Base-by-base conservation (phyloP, 2,329 filamentous ascomycete species). In the Ilyonectria destructans region DNA sequence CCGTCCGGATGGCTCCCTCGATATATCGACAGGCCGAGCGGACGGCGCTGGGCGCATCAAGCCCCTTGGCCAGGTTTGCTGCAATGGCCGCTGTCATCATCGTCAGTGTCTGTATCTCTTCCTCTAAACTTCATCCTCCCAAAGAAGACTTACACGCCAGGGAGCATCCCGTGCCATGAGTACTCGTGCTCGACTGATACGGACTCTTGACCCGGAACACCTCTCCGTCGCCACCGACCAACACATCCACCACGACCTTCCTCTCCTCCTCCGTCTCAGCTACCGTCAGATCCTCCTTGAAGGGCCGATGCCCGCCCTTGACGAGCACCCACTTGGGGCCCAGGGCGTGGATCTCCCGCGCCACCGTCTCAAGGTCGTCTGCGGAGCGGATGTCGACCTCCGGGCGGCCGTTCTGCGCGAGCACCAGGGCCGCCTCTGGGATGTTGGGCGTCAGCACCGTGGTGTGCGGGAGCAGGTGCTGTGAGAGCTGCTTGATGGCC, bases 161-260 rank as follows among this genome's bases (percentile, higher is more conserved):
- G 10, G 95, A 97, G 78, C 96, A 99, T 4, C 96, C 96, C 0
- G 96, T 98, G 1, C 96, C 96, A 77, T 99, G 96, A 0, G 96
- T 98, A 77, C 96, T 96, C 67, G 86, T 91, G 9, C 92, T 94
- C 10, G 86, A 82, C 69, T 94, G 86, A 77, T 92, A 98, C 5
- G 86, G 85, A 45, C 90, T 93, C 79, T 95, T 87, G 56, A 97
- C 87, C 45, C 90, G 83, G 1, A 89, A 84, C 0, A 87, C 80
- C n/a, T 87, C 80, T 0, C 83, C 84, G 0, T 86, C 86, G 0
- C 80, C 81, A 7, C 93, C 92, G 49, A 90, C 89, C 6, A 97
- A 86, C 4, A 98, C 86, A 77, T 98, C 94, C 31, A 97, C 86
- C 1, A 98, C 90, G 2, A 92, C 75, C 29, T 90, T 83, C 57